phyloP scores from a whole-genome alignment of 2,329 filamentous ascomycete species.

The Ophiostoma montium region DNA sequence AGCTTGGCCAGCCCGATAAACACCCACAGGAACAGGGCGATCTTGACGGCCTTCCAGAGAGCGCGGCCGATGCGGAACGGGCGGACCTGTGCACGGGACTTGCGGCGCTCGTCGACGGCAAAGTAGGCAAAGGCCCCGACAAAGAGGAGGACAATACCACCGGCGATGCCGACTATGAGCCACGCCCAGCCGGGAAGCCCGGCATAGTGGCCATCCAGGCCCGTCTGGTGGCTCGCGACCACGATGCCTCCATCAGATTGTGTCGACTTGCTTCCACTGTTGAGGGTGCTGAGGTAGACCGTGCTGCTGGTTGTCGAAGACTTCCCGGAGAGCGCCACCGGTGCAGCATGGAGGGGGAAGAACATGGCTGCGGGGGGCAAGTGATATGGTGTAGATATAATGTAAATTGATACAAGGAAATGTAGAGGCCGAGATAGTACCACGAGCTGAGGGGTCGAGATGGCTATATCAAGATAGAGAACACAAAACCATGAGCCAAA shows the following conservation, averaged over 20 bases:
- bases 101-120: background rate
- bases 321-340: background rate
- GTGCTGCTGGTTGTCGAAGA: background rate
- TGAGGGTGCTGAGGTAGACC: background rate
- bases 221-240: background rate
- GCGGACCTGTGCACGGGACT: constrained; percentile 1
- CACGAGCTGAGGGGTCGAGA: too few relatives aligned
- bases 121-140: background rate
- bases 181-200: constrained; percentile 5
- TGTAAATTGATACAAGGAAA: too few relatives aligned
- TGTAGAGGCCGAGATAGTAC: too few relatives aligned
- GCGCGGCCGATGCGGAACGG: background rate
- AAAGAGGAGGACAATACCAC: background rate
- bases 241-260: background rate
- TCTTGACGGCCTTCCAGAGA: constrained; percentile 2
- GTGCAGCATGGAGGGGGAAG: background rate
- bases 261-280: background rate
- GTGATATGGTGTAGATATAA: too few relatives aligned
- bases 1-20: constrained; percentile 1
- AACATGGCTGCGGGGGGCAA: background rate
- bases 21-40: constrained; percentile 6
- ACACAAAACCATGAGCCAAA: too few relatives aligned
- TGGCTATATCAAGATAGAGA: too few relatives aligned
- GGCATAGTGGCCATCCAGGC: background rate
- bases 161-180: constrained; percentile 5